A percentile compares a stretch with the other conserved stretches of the same genome.
These are phyloP conservation scores for Mimosa bimucronata DNA, from an alignment of 306 rosid genomes.

Conservation along the genomic window DNA sequence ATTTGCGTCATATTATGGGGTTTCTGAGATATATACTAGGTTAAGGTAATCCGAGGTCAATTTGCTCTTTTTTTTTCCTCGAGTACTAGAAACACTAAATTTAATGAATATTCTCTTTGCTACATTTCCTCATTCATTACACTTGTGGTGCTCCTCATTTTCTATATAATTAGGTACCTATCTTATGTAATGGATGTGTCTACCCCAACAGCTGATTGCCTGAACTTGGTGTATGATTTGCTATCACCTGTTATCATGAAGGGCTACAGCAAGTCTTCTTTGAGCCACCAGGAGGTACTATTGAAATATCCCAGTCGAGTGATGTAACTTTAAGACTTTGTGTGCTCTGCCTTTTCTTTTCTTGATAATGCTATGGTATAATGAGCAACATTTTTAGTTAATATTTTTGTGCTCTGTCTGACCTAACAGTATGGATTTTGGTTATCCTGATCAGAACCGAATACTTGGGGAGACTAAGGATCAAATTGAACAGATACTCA, in stretches of 20 bases:
- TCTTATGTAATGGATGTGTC: conserved; percentile 98
- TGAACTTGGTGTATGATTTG: conserved; percentile 70
- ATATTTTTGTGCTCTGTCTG: conserved; percentile 28
- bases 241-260: conserved; percentile 82
- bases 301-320: conserved; percentile 14
- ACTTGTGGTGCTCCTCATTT: conserved; percentile 26
- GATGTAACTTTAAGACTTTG: conserved; percentile 9
- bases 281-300: conserved; percentile 98
- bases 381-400: conserved; percentile 1
- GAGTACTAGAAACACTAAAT: conserved; percentile 22
- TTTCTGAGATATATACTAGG: conserved; percentile 86
- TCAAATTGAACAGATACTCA: conserved; percentile 81
- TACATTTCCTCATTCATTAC: conserved; percentile 17
- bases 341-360: neutral
- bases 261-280: conserved; percentile 73
- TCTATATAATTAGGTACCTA: conserved; percentile 60
- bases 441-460: conserved; percentile 66
- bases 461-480: conserved; percentile 94
- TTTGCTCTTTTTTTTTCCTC: conserved; percentile 22
- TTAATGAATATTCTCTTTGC: neutral
- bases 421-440: conserved; percentile 41
- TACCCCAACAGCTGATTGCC: conserved; percentile 99
- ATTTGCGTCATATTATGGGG: conserved; percentile 93
- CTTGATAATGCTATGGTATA: neutral
- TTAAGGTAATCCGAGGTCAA: conserved; percentile 64